Percentiles rank a stretch among this genome's conserved stretches.
These are phyloP conservation scores for Physaria fendleri DNA, from an alignment of 345 rosid genomes.

Conservation along the genomic window DNA sequence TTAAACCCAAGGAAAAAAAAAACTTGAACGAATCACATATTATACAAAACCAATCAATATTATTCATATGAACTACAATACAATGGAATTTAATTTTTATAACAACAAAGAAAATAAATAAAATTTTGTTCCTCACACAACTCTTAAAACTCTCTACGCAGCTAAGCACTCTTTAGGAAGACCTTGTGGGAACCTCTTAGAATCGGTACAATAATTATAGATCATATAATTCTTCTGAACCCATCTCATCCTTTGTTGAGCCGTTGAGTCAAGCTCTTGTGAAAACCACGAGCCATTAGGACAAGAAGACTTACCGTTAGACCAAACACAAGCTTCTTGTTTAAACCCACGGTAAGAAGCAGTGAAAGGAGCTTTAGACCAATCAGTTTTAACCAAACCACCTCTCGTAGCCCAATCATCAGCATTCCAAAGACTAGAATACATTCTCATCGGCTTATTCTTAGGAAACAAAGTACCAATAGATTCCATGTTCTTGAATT, in stretches of 20 bases:
- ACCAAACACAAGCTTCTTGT: slow-evolving; percentile 46
- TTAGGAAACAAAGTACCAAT: slow-evolving; percentile 44
- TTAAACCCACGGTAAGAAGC: slow-evolving; percentile 47
- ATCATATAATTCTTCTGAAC: slow-evolving; percentile 54
- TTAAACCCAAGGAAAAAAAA: too few relatives aligned
- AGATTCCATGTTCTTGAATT: slow-evolving; percentile 54
- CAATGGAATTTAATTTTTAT: slow-evolving; percentile 4
- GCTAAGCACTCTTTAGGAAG: slow-evolving; percentile 46
- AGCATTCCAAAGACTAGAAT: slow-evolving; percentile 58
- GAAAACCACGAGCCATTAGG: slow-evolving; percentile 29
- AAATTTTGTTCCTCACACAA: not conserved
- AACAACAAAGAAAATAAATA: not conserved
- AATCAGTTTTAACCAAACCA: slow-evolving; percentile 51
- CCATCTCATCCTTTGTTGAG: slow-evolving; percentile 47
- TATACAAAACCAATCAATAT: slow-evolving; percentile 6
- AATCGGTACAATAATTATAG: slow-evolving; percentile 47
- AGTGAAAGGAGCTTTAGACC: slow-evolving; percentile 58
- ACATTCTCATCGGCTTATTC: slow-evolving; percentile 47
- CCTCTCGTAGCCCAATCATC: slow-evolving; percentile 67
- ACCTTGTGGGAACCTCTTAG: slow-evolving; percentile 49
- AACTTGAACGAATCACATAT: not conserved
- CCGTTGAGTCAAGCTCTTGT: slow-evolving; percentile 40
- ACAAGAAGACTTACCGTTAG: slow-evolving; percentile 31
- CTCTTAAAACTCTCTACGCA: slow-evolving; percentile 13
- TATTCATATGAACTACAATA: slow-evolving; percentile 19